These are phyloP conservation scores for Chytriomyces confervae DNA, from an alignment of 192 early-diverging fungal species.

Conservation along the genomic window DNA sequence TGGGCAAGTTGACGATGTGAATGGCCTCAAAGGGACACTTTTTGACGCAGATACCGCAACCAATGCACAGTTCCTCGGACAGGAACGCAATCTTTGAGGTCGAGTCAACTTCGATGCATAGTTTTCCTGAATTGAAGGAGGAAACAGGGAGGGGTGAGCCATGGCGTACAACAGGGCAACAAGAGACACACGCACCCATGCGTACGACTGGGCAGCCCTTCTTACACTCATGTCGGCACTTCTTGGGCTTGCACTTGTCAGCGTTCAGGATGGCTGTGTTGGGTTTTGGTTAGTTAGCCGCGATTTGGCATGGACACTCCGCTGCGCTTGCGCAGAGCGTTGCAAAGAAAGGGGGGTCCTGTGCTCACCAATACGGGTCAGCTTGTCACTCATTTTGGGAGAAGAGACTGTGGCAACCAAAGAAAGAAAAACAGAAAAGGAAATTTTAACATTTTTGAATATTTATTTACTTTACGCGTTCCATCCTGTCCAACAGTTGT, in stretches of 20 bases:
- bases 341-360: too few relatives aligned
- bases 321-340: too few relatives aligned
- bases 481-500: too few relatives aligned
- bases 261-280: slow-evolving; percentile 84
- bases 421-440: neutral
- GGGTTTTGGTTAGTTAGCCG: too few relatives aligned
- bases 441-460: too few relatives aligned
- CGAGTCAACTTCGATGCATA: slow-evolving; percentile 90
- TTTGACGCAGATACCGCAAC: slow-evolving; percentile 97
- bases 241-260: slow-evolving; percentile 99
- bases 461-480: too few relatives aligned
- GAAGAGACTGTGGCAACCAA: neutral
- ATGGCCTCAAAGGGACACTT: slow-evolving; percentile 98
- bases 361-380: slow-evolving; percentile 80
- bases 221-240: slow-evolving; percentile 98
- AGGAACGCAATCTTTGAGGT: slow-evolving; percentile 91
- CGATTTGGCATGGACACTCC: too few relatives aligned
- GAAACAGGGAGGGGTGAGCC: neutral
- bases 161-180: too few relatives aligned
- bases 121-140: slow-evolving; percentile 65
- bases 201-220: slow-evolving; percentile 94
- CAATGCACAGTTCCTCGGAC: slow-evolving; percentile 95
- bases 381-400: slow-evolving; percentile 80
- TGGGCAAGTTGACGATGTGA: slow-evolving; percentile 94
- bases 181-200: slow-evolving; percentile 93